These are phyloP conservation scores for Colletotrichum cuscutae DNA, from an alignment of 2,329 filamentous ascomycete genomes.

Conservation along the genomic window DNA sequence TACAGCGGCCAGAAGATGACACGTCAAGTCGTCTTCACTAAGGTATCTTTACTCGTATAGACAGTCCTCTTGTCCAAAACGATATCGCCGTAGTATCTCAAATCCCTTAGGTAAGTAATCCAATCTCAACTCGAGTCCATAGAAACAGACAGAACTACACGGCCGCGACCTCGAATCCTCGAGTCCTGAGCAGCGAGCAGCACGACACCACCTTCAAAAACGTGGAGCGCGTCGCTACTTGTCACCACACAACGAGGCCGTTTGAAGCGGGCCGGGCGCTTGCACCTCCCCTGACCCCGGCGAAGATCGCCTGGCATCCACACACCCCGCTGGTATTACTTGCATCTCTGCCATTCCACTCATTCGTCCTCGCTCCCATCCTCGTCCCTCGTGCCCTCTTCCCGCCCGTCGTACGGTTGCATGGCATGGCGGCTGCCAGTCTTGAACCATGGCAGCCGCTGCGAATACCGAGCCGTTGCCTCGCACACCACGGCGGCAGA, in stretches of 20 bases:
- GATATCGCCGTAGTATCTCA: not conserved
- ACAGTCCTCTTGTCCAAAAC: not conserved
- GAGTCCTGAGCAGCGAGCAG: not conserved
- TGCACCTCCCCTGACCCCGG: constrained; percentile 28
- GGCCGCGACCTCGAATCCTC: not conserved
- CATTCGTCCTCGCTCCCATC: constrained; percentile 13
- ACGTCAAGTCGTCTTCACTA: not conserved
- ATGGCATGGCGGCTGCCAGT: constrained; percentile 31
- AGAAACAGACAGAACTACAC: not conserved
- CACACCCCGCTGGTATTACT: constrained; percentile 13
- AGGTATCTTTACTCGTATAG: too few relatives aligned
- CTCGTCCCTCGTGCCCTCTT: not conserved
- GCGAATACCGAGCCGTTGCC: constrained; percentile 28
- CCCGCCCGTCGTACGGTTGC: constrained; percentile 19
- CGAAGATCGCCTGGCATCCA: constrained; percentile 27
- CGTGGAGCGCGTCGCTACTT: not conserved
- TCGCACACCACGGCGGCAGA: constrained; percentile 21
- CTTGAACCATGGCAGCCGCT: constrained; percentile 12
- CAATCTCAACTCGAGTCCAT: not conserved
- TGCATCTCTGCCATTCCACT: constrained; percentile 27
- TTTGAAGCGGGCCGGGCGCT: constrained; percentile 33
- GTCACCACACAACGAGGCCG: not conserved
- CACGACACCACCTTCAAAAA: not conserved
- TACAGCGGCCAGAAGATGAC: not conserved
- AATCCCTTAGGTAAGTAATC: too few relatives aligned